Conservation (phyloP, 1,284 basidiomycete genomes). For the Moesziomyces globuligerus region DNA sequence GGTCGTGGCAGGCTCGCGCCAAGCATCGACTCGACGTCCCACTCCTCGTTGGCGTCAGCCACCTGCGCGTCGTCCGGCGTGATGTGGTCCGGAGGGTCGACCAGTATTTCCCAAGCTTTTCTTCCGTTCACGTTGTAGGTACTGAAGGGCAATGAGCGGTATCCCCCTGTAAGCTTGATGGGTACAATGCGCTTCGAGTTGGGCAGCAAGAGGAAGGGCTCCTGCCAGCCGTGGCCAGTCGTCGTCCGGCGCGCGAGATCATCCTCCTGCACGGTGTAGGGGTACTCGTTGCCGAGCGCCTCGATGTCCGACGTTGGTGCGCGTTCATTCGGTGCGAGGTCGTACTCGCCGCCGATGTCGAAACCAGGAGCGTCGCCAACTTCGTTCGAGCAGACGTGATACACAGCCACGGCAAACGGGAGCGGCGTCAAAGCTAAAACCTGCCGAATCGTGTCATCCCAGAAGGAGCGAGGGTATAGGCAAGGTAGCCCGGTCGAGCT, state of each 20-base stretch:
- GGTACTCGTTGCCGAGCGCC: conserved; percentile 20
- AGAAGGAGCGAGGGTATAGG: conserved; percentile 37
- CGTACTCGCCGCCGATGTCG: conserved; percentile 36
- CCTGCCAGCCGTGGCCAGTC: conserved; percentile 43
- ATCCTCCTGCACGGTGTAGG: conserved; percentile 29
- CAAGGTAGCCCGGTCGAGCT: conserved; percentile 40
- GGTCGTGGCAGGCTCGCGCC: conserved; percentile 23
- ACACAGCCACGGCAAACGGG: conserved; percentile 36
- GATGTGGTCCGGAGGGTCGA: conserved; percentile 22
- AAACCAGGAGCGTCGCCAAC: conserved; percentile 34
- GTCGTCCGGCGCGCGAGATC: conserved; percentile 19
- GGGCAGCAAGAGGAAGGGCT: conserved; percentile 32
- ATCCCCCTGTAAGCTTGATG: conserved; percentile 33
- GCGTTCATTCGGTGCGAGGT: conserved; percentile 12
- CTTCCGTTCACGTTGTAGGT: conserved; percentile 13
- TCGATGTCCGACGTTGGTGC: neutral
- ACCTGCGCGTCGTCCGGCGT: conserved; percentile 8
- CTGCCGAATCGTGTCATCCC: conserved; percentile 20
- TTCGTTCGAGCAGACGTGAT: conserved; percentile 33
- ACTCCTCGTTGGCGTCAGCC: conserved; percentile 29
- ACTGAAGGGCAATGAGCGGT: conserved; percentile 29
- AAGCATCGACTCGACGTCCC: conserved; percentile 40
- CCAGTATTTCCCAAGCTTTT: conserved; percentile 32
- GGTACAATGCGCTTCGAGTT: conserved; percentile 21
- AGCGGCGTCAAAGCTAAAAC: conserved; percentile 12